Base-by-base conservation (phyloP, 768 basidiomycete genomes). In the Lepiota venenata region DNA sequence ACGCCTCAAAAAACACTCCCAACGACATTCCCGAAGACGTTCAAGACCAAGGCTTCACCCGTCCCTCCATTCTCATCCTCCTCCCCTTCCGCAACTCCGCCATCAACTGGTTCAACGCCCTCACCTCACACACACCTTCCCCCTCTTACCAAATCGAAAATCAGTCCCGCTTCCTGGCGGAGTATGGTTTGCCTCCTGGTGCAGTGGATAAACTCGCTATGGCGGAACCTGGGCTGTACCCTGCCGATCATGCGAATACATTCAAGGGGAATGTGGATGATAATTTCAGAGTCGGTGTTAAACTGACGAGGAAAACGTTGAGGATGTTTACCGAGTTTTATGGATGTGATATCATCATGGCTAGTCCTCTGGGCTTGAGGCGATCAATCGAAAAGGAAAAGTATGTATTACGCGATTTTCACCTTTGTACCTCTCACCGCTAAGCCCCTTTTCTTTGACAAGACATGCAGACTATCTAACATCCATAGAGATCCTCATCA, bases 211-310 rank as follows among this genome's bases (percentile, higher is more conserved):
- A 93, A 64, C 78, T 97, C 12, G 78, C 84, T 15, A 73, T 73
- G 3, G 87, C 88, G 5, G 82, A 84, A 45, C 81, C 83, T 4
- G 91, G 88, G 16, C 82, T 80, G 20, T 95, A 95, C 67, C 88
- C 96, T 2, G 64, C 68, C 12, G 97, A 98, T 64, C 96, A 99
- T 63, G 81, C 96, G 9, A 91, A 93, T 60, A 95, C 82, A 50
- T 98, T 98, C 78, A 83, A 84, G 61, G 97, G 97, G n/a, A 99
- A 99, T 64, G 81, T 94, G 25, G 97, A 99, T 63, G 97, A 99
- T 66, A 91, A 85, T 61, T 98, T 99, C 67, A 75, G 93, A 57
- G 75, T 97, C 29, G 97, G 97, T 0, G 71, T 98, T 58, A 98
- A 98, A 73, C 68, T 98, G 66, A 98, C 94, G 8, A 77, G 85